Conservation (phyloP, 2,329 filamentous ascomycete genomes). For the Neopestalotiopsis sp. region DNA sequence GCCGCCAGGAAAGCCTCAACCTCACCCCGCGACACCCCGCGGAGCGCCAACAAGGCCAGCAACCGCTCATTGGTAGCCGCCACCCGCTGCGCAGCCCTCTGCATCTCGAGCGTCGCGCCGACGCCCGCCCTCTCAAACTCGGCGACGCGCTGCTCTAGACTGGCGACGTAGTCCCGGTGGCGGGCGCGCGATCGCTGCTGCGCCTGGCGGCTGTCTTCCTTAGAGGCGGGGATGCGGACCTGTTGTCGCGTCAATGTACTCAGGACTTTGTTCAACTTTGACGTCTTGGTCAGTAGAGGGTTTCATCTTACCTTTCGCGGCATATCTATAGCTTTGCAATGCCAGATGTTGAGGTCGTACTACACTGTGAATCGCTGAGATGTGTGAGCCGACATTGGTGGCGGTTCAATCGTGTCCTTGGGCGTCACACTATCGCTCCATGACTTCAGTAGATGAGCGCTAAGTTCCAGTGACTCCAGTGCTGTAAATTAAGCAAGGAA, state of each 20-base stretch:
- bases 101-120: constrained; percentile 57
- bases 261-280: not conserved
- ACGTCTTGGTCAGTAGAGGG: not conserved
- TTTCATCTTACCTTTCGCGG: not conserved
- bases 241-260: not conserved
- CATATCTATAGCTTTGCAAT: not conserved
- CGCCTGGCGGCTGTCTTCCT: constrained; percentile 47
- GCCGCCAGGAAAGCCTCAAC: constrained; percentile 43
- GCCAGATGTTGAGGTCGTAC: not conserved
- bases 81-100: constrained; percentile 55
- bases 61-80: constrained; percentile 53
- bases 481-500: too few species aligned
- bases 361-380: too few species aligned
- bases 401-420: too few species aligned
- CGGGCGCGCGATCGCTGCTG: constrained; percentile 59
- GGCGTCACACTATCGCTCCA: too few species aligned
- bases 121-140: constrained; percentile 54
- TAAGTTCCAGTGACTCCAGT: too few species aligned
- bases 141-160: constrained; percentile 50
- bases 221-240: constrained; percentile 26
- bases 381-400: too few species aligned
- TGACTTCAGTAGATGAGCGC: too few species aligned
- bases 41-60: constrained; percentile 44
- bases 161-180: constrained; percentile 53
- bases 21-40: constrained; percentile 43